A percentile compares a stretch with the other conserved stretches of the same genome.
phyloP scores from a whole-genome alignment of 2,329 filamentous ascomycete genomes.

The Thelonectria blattea region DNA sequence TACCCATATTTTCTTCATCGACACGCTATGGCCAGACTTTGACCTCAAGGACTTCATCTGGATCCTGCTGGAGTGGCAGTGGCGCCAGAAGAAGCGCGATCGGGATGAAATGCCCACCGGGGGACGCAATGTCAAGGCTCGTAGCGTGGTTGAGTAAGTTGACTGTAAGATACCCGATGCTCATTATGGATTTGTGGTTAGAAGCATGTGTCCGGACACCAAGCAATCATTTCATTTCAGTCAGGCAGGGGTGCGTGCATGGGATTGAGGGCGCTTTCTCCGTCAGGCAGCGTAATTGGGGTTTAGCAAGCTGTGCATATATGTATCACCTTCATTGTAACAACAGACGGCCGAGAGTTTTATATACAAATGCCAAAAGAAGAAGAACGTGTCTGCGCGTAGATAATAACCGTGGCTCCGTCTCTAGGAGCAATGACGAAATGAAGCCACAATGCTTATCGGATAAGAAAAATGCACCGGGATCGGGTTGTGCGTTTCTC shows the following conservation, averaged over 20 bases:
- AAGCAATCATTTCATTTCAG: slow-evolving; percentile 13
- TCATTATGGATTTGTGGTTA: slow-evolving; percentile 12
- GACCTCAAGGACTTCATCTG: slow-evolving; percentile 93
- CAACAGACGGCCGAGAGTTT: neutral
- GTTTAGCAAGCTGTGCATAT: neutral
- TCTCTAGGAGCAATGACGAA: slow-evolving; percentile 31
- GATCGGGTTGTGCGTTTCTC: slow-evolving; percentile 35
- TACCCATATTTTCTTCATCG: slow-evolving; percentile 89
- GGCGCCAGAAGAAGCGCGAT: slow-evolving; percentile 64
- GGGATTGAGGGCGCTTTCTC: neutral
- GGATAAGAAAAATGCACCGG: slow-evolving; percentile 33
- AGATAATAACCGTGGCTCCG: neutral
- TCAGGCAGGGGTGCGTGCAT: slow-evolving; percentile 17
- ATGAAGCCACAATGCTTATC: slow-evolving; percentile 31
- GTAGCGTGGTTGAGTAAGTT: slow-evolving; percentile 27
- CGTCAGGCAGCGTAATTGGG: neutral
- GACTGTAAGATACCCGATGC: slow-evolving; percentile 32
- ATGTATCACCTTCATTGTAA: neutral
- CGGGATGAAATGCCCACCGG: slow-evolving; percentile 54
- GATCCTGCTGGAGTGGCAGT: slow-evolving; percentile 89
- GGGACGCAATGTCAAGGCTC: slow-evolving; percentile 35
- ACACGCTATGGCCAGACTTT: slow-evolving; percentile 95
- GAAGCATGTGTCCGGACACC: slow-evolving; percentile 11
- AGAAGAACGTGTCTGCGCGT: neutral
- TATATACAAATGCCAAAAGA: neutral